phyloP scores from a whole-genome alignment of 2,329 filamentous ascomycete species.

The Scleromitrula shiraiana region DNA sequence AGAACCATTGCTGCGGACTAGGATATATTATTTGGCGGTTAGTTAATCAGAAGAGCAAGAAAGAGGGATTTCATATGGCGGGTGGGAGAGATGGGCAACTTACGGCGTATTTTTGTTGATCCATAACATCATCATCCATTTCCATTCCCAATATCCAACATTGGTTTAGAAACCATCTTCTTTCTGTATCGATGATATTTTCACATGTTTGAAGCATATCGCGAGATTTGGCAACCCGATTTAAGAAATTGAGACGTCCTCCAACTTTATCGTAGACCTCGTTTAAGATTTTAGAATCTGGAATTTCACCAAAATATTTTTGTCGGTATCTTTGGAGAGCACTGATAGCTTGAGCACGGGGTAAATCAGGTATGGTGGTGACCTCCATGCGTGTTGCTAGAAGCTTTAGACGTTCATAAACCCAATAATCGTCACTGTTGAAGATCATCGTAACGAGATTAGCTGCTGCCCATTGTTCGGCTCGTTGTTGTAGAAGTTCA shows the following conservation, averaged over 20 bases:
- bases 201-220: slow-evolving; percentile 78
- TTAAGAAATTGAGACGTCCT: slow-evolving; percentile 80
- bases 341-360: slow-evolving; percentile 66
- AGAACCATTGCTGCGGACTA: slow-evolving; percentile 89
- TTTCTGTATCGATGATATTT: slow-evolving; percentile 60
- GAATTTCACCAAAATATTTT: slow-evolving; percentile 63
- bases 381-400: slow-evolving; percentile 94
- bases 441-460: slow-evolving; percentile 88
- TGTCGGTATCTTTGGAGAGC: slow-evolving; percentile 74
- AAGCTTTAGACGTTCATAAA: slow-evolving; percentile 89
- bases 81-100: too few relatives aligned
- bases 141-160: slow-evolving; percentile 68
- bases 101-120: slow-evolving; percentile 92
- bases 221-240: slow-evolving; percentile 75
- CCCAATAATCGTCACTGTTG: slow-evolving; percentile 97
- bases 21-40: background rate
- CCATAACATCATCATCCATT: slow-evolving; percentile 97
- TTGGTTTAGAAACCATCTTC: slow-evolving; percentile 72
- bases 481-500: slow-evolving; percentile 89
- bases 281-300: slow-evolving; percentile 50
- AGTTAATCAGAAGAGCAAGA: too few relatives aligned
- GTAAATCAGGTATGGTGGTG: slow-evolving; percentile 74
- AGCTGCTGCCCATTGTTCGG: slow-evolving; percentile 91
- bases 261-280: slow-evolving; percentile 81
- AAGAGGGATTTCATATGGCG: too few relatives aligned